Conservation (phyloP, 2,329 filamentous ascomycete species). For the Pestalotiopsis sp. region DNA sequence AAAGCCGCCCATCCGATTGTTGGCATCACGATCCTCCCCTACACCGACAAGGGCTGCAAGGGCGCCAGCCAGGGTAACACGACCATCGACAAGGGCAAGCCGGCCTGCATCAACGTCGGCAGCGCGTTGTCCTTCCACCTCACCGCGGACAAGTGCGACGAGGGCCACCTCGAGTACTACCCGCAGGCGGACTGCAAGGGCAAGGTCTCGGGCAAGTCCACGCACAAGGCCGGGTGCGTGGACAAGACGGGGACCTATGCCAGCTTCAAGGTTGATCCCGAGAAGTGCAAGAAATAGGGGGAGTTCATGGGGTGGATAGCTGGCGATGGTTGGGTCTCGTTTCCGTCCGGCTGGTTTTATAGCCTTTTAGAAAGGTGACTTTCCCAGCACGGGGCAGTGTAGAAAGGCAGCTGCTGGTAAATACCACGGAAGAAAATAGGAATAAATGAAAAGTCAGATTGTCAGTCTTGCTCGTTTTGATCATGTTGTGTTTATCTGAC, state of each 20-base stretch:
- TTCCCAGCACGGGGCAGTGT: neutral
- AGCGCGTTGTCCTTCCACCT: neutral
- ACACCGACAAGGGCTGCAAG: neutral
- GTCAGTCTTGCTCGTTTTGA: too few relatives aligned
- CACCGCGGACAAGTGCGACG: neutral
- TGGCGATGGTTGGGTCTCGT: neutral
- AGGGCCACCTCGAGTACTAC: neutral
- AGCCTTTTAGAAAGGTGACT: neutral
- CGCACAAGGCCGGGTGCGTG: neutral
- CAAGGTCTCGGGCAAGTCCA: neutral
- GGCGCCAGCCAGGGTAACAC: neutral
- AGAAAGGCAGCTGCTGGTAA: neutral
- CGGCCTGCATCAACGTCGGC: neutral
- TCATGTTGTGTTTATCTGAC: too few relatives aligned
- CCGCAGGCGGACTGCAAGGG: neutral
- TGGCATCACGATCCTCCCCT: neutral
- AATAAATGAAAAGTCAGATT: too few relatives aligned
- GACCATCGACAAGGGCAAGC: neutral
- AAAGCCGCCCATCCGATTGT: neutral
- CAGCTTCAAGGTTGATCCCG: neutral
- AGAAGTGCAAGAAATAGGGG: neutral
- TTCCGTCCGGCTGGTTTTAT: neutral
- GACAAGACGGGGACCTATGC: neutral
- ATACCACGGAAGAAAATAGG: neutral
- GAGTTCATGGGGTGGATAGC: neutral